These are phyloP conservation scores for Tolypocladium ovalisporum DNA, from an alignment of 2,329 filamentous ascomycete species.

Conservation along the genomic window DNA sequence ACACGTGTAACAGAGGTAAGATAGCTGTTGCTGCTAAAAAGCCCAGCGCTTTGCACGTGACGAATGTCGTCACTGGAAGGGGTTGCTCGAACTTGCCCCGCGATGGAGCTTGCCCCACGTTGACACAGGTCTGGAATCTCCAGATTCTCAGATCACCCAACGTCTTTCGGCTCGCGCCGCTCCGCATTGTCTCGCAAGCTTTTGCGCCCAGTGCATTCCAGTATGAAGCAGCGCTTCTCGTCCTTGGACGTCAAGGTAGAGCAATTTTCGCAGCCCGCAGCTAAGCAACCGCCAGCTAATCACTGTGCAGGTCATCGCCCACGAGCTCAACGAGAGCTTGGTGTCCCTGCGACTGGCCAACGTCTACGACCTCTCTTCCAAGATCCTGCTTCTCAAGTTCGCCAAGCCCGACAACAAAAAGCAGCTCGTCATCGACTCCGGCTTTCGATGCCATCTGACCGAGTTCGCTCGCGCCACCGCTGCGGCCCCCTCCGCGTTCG, in stretches of 20 bases:
- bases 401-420: conserved; percentile 81
- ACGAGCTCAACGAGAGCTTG: conserved; percentile 74
- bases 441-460: conserved; percentile 91
- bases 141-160: background rate
- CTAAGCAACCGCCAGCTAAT: conserved; percentile 1
- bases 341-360: conserved; percentile 77
- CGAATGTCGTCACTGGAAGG: conserved; percentile 1
- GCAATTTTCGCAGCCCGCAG: background rate
- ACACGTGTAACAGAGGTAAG: background rate
- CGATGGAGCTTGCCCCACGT: conserved; percentile 5
- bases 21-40: background rate
- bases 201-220: conserved; percentile 10
- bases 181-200: background rate
- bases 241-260: conserved; percentile 64
- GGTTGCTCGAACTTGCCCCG: conserved; percentile 1
- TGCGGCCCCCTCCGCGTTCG: conserved; percentile 73
- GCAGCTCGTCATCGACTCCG: conserved; percentile 86
- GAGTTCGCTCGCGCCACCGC: conserved; percentile 82
- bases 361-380: conserved; percentile 90
- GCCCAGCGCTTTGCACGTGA: conserved; percentile 4
- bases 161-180: conserved; percentile 1
- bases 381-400: conserved; percentile 93
- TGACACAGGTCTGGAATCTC: background rate
- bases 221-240: conserved; percentile 71
- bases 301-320: conserved; percentile 66